Evolutionary conservation across 129 eudicot genomes (phyloP).

Genomic region (Chrysanthemum makinoi): DNA sequence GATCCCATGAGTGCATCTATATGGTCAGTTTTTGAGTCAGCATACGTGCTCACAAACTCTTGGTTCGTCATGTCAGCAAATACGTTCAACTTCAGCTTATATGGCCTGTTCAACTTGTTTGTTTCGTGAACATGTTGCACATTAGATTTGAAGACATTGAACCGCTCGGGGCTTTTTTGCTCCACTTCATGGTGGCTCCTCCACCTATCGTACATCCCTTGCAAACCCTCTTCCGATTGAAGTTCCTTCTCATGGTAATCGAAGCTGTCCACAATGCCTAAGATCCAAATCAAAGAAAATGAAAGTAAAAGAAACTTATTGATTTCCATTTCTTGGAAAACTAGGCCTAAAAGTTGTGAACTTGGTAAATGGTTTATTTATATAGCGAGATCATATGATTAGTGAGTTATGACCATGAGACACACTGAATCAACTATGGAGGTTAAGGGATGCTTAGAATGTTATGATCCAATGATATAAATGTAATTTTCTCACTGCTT

Average conservation of each 20-base stretch:
- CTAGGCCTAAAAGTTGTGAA: no score
- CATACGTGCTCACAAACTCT: constrained; percentile 49
- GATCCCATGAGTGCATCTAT: constrained; percentile 30
- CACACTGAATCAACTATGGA: no score
- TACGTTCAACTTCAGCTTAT: constrained; percentile 59
- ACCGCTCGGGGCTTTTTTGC: constrained; percentile 47
- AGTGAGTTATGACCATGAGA: no score
- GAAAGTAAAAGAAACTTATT: constrained; percentile 25
- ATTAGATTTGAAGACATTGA: constrained; percentile 64
- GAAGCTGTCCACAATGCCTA: constrained; percentile 33
- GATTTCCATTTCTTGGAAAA: constrained; percentile 24
- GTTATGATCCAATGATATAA: no score
- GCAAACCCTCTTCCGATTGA: constrained; percentile 51
- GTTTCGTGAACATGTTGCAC: constrained; percentile 44
- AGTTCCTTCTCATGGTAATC: constrained; percentile 62
- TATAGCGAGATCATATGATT: no score
- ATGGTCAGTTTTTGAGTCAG: constrained; percentile 42
- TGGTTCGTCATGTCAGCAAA: constrained; percentile 68
- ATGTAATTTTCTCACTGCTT: no score
- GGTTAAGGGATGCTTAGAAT: no score
- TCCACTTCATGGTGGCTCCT: constrained; percentile 61
- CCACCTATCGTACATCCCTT: constrained; percentile 70
- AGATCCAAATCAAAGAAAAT: constrained; percentile 35
- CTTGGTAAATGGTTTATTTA: no score
- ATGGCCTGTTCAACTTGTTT: constrained; percentile 67